Base-by-base conservation (phyloP, 148 eudicot genomes). In the Rhododendron mucronatum region DNA sequence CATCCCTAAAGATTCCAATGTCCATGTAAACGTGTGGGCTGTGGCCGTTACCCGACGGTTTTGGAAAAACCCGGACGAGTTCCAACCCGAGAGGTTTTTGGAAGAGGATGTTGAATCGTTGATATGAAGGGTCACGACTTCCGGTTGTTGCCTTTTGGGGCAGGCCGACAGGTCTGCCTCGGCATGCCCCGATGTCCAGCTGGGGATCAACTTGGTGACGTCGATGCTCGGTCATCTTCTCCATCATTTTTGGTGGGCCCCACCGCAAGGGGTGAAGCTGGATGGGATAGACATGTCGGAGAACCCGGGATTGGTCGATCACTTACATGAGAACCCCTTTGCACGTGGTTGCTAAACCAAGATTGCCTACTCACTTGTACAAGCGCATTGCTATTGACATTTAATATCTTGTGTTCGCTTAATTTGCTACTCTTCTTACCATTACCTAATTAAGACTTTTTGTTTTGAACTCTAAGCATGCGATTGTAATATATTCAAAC, bases 41-140 rank as follows among this genome's bases (percentile, higher is more conserved):
- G 88, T 95, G 67, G 94, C 92, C 93, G 95, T 23, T 96, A 95
- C 78, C 94, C 94, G 1, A 87, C 88, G 5, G 90, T 90, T 90
- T n/a, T 95, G 95, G 93, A 87, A 87, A 55, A 87, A 91, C 55
- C 95, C 95, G 2, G 81, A 89, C 18, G 94, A 91, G 88, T 95
- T 92, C 61, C 76, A 94, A 74, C 95, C 96, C 0, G 98, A 94
- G 61, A 81, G 98, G 69, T 95, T 94, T 89, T 83, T 94, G 2
- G 95, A 94, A 83, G 93, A 90, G 83, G 95, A 95, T 78, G 90
- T 95, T n/a, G n/a, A n/a, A n/a, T n/a, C n/a, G n/a, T n/a, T 0
- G 96, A 95, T 86, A 93, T 95, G 93, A 95, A 93, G 86, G 98
- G 95, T 15, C 91, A 91, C 5, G 94, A 94, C 77, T 94, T 86